Evolutionary conservation across 2,329 filamentous ascomycete genomes (phyloP), one percentile per base, ranked within the genome.

Genomic region (Anthostomella pinea): DNA sequence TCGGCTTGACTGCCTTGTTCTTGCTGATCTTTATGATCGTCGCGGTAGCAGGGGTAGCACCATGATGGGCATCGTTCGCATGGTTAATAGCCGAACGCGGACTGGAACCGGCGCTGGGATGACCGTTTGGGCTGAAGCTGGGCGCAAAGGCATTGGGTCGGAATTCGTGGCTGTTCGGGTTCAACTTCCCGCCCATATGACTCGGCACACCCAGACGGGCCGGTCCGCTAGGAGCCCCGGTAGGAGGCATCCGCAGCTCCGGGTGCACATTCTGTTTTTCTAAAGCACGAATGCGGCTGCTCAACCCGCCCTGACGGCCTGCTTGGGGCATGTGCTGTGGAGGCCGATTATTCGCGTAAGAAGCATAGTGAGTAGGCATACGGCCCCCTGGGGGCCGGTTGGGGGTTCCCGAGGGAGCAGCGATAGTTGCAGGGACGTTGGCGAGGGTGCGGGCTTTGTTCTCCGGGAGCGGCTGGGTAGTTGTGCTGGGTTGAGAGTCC

Each of bases 81-180:
- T 73, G 65, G 54, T 75, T 83, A 49, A 73, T 73, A 47, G 68
- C 68, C 2, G 83, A 79, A 21, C 76, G 75, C 19, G 88, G 87
- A 56, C 85, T 94, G 3, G 86, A 87, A 22, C 78, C 73, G 30
- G 77, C 72, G 56, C 83, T 87, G n/a, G 72, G 68, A 30, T 72
- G 69, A 16, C 73, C 70, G 31, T 67, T 86, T 5, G 86, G 91
- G 49, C 82, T 91, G 65, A 98, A 97, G 2, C 83, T 73, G 28
- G 78, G 76, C 1, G 90, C 89, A 44, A 84, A 84, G 4, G 87
- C 82, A 53, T 84, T 94, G 13, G 91, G 93, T 47, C 85, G 82
- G 65, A 96, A 97, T 54, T 95, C 89, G 56, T 77, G 72, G 49
- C 72, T 82, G 52, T 79, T 81, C 6, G 79, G 79, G 45, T 83